A percentile compares a stretch with the other conserved stretches of the same genome.
phyloP scores from a whole-genome alignment of 129 eudicot species.

The Lonicera japonica region DNA sequence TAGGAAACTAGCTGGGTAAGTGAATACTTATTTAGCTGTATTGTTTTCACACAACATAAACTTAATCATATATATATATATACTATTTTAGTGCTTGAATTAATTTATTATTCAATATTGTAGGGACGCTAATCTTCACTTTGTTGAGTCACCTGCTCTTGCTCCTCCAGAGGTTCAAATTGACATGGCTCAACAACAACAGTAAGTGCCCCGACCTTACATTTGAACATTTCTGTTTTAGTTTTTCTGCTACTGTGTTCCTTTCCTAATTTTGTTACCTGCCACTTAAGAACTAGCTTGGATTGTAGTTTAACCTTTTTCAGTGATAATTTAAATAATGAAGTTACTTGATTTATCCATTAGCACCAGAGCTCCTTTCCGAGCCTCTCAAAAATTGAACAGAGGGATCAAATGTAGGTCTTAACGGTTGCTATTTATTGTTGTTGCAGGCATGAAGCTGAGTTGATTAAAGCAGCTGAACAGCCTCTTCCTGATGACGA shows the following conservation, averaged over 20 bases:
- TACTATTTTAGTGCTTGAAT: background rate
- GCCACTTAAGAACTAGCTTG: too few species aligned
- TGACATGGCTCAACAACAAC: slow-evolving; percentile 44
- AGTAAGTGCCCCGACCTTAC: slow-evolving; percentile 18
- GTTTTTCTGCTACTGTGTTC: background rate
- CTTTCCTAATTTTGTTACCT: too few species aligned
- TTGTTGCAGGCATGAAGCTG: slow-evolving; percentile 26
- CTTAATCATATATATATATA: background rate
- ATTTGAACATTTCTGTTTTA: background rate
- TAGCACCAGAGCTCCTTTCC: too few species aligned
- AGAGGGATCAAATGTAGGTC: too few species aligned
- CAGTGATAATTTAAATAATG: too few species aligned
- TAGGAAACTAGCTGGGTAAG: slow-evolving; percentile 52
- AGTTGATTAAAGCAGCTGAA: background rate
- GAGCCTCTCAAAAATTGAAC: too few species aligned
- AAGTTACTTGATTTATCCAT: too few species aligned
- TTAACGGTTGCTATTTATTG: too few species aligned
- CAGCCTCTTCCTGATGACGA: slow-evolving; percentile 31
- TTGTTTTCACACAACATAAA: background rate
- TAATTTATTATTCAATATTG: too few species aligned
- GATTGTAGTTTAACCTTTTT: too few species aligned
- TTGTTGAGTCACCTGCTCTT: slow-evolving; percentile 42
- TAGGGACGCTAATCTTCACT: slow-evolving; percentile 46
- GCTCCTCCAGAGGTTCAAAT: slow-evolving; percentile 56
- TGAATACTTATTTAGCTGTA: background rate